Evolutionary conservation across 31 red algal species (phyloP).

Genomic region (Pterothamnion heteromorphum): DNA sequence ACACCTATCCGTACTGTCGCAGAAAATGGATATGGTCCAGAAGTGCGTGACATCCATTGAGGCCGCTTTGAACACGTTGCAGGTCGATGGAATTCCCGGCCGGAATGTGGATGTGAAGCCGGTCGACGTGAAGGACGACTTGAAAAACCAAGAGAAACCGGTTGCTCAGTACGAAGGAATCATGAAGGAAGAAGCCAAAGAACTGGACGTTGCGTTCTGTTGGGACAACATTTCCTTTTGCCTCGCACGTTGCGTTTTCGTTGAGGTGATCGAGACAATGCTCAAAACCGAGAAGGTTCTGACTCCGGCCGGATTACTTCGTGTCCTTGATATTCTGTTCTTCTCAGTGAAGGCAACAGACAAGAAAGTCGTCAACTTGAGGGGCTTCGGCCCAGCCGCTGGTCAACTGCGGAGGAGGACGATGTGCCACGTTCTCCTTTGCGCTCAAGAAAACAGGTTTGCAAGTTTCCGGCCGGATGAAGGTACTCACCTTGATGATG

Average conservation of each 20-base stretch:
- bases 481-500: neutral
- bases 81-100: neutral
- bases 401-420: neutral
- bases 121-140: neutral
- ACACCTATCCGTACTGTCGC: neutral
- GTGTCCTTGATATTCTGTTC: neutral
- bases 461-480: neutral
- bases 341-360: neutral
- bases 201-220: neutral
- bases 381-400: neutral
- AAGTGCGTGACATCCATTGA: neutral
- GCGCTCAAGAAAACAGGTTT: neutral
- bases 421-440: neutral
- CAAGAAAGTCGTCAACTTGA: neutral
- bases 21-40: neutral
- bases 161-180: neutral
- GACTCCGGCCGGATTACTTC: neutral
- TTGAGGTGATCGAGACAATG: constrained; percentile 1
- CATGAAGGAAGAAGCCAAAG: neutral
- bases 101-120: neutral
- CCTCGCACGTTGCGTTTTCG: neutral
- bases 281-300: neutral
- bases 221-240: neutral
- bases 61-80: neutral
- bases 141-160: neutral